A percentile compares a stretch with the other conserved stretches of the same genome.
phyloP scores from a whole-genome alignment of 2,329 filamentous ascomycete species.

The Beauveria bassiana region DNA sequence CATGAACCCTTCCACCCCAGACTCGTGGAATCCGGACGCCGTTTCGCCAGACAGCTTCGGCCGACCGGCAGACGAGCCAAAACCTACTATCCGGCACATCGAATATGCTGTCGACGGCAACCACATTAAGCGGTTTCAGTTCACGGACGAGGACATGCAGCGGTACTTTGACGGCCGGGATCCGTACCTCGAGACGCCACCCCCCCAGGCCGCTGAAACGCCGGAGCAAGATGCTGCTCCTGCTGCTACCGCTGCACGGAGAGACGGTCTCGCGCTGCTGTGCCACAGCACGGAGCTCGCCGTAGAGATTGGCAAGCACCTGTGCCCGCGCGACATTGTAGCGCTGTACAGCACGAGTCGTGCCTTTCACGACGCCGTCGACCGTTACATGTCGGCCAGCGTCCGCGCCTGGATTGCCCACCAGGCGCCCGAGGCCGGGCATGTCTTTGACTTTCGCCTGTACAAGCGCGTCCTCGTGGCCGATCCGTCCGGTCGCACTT shows the following conservation, averaged over 20 bases:
- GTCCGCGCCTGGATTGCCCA: conserved; percentile 46
- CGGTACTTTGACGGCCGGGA: conserved; percentile 23
- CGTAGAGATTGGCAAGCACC: conserved; percentile 45
- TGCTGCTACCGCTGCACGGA: conserved; percentile 12
- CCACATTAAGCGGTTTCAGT: conserved; percentile 21
- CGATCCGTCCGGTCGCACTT: conserved; percentile 48
- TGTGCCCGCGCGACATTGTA: conserved; percentile 50
- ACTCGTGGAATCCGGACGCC: background rate
- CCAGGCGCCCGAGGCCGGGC: conserved; percentile 46
- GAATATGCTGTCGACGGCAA: conserved; percentile 10
- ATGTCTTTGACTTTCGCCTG: conserved; percentile 52
- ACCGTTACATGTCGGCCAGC: conserved; percentile 50
- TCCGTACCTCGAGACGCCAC: conserved; percentile 18
- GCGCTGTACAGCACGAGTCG: conserved; percentile 57
- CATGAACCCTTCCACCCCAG: background rate
- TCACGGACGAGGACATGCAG: conserved; percentile 20
- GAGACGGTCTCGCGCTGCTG: conserved; percentile 37
- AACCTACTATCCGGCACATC: conserved; percentile 13
- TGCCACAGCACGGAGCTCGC: conserved; percentile 42
- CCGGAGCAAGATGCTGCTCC: conserved; percentile 6
- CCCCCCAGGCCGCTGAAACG: no score
- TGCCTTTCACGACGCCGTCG: conserved; percentile 53
- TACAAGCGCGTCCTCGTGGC: conserved; percentile 50
- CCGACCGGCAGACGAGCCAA: background rate
- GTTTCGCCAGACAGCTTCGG: background rate